Conservation (phyloP, 768 basidiomycete genomes). For the Russula olivacea region DNA sequence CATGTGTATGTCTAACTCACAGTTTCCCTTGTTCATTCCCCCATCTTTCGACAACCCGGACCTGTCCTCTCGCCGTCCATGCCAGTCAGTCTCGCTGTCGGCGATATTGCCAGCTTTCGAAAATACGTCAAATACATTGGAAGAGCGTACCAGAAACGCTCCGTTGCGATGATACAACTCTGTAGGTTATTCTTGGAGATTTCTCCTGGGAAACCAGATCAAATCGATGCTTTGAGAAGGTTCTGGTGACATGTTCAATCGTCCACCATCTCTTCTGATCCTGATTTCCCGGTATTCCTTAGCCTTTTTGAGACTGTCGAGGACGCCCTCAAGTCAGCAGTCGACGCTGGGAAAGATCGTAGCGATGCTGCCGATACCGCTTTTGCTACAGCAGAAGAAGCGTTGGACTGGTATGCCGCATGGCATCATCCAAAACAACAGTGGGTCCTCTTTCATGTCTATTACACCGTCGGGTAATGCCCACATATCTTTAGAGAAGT, state of each 20-base stretch:
- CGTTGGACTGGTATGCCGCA: slow-evolving; percentile 14
- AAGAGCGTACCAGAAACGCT: slow-evolving; percentile 21
- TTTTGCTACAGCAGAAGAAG: slow-evolving; percentile 18
- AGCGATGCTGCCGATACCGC: slow-evolving; percentile 15
- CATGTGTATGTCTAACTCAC: slow-evolving; percentile 12
- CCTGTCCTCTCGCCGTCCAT: neutral
- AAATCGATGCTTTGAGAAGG: slow-evolving; percentile 19
- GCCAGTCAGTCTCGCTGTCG: slow-evolving; percentile 15
- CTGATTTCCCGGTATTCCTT: neutral
- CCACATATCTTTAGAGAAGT: slow-evolving; percentile 7
- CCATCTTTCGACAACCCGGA: neutral
- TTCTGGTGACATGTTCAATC: neutral
- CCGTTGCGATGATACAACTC: slow-evolving; percentile 22
- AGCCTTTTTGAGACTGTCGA: slow-evolving; percentile 20
- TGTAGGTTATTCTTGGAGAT: slow-evolving; percentile 21
- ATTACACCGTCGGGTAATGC: neutral
- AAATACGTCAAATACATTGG: slow-evolving; percentile 21
- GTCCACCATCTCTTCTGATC: neutral
- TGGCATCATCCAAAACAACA: slow-evolving; percentile 14
- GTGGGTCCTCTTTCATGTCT: slow-evolving; percentile 5
- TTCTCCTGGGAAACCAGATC: slow-evolving; percentile 19
- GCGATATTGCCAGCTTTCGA: slow-evolving; percentile 18
- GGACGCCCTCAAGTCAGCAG: slow-evolving; percentile 16
- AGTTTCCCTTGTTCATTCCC: slow-evolving; percentile 9
- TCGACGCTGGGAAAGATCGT: slow-evolving; percentile 15